These are phyloP conservation scores for Pestalotiopsis fici DNA, from an alignment of 2,329 filamentous ascomycete species.

Conservation along the genomic window DNA sequence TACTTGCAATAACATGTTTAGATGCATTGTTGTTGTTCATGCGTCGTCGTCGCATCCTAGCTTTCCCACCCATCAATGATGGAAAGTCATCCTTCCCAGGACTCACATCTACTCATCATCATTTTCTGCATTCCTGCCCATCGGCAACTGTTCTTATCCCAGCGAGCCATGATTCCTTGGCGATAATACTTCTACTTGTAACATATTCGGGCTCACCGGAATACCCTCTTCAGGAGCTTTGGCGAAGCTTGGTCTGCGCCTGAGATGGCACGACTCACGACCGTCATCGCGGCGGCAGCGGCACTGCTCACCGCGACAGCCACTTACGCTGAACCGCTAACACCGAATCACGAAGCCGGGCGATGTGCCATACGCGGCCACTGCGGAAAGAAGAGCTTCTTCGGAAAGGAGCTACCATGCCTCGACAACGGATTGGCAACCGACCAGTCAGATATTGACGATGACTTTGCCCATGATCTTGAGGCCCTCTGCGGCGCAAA, in stretches of 20 bases:
- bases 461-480: constrained; percentile 72
- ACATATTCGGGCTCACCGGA: not conserved
- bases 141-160: not conserved
- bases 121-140: not conserved
- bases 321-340: constrained; percentile 33
- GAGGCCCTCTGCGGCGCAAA: constrained; percentile 83
- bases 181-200: not conserved
- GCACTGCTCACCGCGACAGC: constrained; percentile 33
- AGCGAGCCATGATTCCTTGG: not conserved
- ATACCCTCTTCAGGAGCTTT: not conserved
- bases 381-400: constrained; percentile 88
- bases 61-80: not conserved
- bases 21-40: not conserved
- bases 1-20: not conserved
- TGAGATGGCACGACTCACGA: constrained; percentile 38
- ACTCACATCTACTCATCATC: not conserved
- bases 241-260: not conserved
- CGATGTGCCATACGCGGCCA: constrained; percentile 89
- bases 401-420: constrained; percentile 87
- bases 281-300: constrained; percentile 31
- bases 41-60: not conserved
- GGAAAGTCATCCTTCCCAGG: not conserved
- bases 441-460: constrained; percentile 58
- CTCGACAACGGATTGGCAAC: constrained; percentile 85
- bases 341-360: constrained; percentile 77